Conservation (phyloP, 164 flowering plant species). For the Magnolia sinica region DNA sequence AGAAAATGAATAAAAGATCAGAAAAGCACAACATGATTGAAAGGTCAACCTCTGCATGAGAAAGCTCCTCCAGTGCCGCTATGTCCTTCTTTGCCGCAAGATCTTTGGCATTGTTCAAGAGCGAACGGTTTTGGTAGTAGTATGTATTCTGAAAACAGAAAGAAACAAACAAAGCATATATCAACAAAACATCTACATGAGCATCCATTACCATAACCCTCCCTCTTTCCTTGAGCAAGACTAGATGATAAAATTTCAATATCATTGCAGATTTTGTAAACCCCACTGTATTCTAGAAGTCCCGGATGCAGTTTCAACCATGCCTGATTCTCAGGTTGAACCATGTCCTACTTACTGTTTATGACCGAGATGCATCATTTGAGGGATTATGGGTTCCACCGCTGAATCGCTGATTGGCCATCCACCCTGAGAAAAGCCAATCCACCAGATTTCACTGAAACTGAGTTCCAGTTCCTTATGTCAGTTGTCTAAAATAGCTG, state of each 20-base stretch:
- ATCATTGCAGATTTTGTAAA: not conserved
- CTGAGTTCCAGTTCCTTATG: not conserved
- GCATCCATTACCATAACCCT: not conserved
- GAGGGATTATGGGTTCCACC: no score
- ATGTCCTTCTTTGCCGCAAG: conserved; percentile 76
- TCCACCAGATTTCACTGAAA: not conserved
- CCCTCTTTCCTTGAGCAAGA: no score
- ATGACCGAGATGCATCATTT: no score
- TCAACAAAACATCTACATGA: conserved; percentile 1
- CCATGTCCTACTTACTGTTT: no score
- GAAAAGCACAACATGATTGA: not conserved
- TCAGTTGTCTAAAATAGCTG: not conserved
- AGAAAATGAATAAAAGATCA: not conserved
- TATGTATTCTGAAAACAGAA: conserved; percentile 54
- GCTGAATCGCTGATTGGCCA: not conserved
- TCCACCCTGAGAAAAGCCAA: not conserved
- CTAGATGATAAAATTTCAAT: not conserved
- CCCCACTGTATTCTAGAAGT: not conserved
- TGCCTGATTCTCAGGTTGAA: no score
- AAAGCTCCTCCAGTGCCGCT: conserved; percentile 55
- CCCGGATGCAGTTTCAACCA: no score
- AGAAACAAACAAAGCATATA: not conserved
- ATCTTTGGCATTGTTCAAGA: conserved; percentile 54
- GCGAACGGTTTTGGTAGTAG: conserved; percentile 50
- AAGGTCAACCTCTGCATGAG: conserved; percentile 52